Conservation (phyloP, 768 basidiomycete species). For the Amanita molliuscula region DNA sequence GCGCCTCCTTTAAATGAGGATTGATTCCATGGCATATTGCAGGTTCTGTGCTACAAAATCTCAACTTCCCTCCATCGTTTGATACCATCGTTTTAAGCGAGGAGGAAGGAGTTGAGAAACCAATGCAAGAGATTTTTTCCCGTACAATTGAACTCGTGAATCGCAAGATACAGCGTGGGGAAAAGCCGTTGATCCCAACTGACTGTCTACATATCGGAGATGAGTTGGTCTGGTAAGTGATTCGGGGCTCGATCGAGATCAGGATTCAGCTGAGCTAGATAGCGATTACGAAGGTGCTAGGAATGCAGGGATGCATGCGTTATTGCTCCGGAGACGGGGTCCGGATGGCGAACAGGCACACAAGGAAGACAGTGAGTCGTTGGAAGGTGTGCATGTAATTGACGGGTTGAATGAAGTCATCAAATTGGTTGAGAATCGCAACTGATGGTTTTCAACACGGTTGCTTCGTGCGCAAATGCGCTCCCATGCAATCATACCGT, state of each 20-base stretch:
- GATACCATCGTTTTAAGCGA: conserved; percentile 59
- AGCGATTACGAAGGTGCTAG: conserved; percentile 63
- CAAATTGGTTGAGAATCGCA: conserved; percentile 9
- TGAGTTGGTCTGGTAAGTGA: conserved; percentile 47
- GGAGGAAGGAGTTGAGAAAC: conserved; percentile 62
- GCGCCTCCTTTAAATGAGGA: neutral
- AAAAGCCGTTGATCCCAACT: conserved; percentile 18
- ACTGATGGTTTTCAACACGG: neutral
- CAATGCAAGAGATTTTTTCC: conserved; percentile 45
- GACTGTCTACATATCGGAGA: conserved; percentile 70
- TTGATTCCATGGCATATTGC: neutral
- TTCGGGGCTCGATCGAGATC: neutral
- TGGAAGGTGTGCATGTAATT: conserved; percentile 29
- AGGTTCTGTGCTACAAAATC: conserved; percentile 49
- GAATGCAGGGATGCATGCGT: conserved; percentile 41
- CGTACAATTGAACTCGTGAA: conserved; percentile 29
- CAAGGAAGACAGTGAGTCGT: conserved; percentile 27
- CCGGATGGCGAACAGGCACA: conserved; percentile 37
- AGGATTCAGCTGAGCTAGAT: conserved; percentile 3
- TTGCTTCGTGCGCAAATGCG: neutral
- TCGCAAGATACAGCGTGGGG: conserved; percentile 3
- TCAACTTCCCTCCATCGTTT: conserved; percentile 39
- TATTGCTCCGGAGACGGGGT: conserved; percentile 45
- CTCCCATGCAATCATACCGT: neutral
- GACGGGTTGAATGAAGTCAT: conserved; percentile 16